phyloP scores from a whole-genome alignment of 495 filamentous ascomycete genomes.

The Hyaloscypha finlandica region DNA sequence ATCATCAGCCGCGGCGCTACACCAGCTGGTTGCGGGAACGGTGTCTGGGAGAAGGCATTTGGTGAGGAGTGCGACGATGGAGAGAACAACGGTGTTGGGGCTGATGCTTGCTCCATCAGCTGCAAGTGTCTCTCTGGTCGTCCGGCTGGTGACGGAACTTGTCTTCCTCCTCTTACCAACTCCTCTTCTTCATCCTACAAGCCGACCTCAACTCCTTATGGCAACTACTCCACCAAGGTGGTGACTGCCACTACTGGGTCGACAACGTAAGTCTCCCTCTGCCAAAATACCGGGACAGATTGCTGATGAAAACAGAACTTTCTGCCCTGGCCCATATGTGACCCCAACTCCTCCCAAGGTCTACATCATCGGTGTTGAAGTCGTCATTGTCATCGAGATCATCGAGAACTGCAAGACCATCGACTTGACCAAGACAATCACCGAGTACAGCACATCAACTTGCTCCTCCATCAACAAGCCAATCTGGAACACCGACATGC shows the following conservation, averaged over 20 bases:
- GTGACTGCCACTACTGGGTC: not conserved
- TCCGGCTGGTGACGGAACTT: slow-evolving; percentile 34
- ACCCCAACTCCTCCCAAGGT: slow-evolving; percentile 22
- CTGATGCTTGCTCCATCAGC: slow-evolving; percentile 43
- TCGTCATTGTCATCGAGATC: slow-evolving; percentile 39
- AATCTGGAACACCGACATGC: slow-evolving; percentile 41
- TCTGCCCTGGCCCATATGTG: slow-evolving; percentile 23
- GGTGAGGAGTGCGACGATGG: slow-evolving; percentile 52
- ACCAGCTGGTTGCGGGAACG: slow-evolving; percentile 49
- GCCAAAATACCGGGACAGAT: not conserved
- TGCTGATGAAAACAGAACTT: slow-evolving; percentile 6
- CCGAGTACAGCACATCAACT: slow-evolving; percentile 32
- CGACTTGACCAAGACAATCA: slow-evolving; percentile 28
- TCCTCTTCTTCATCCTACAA: slow-evolving; percentile 12
- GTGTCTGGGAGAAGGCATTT: slow-evolving; percentile 39
- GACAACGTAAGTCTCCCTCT: not conserved
- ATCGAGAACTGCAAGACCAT: slow-evolving; percentile 35
- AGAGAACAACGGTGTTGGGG: slow-evolving; percentile 37
- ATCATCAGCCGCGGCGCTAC: slow-evolving; percentile 52
- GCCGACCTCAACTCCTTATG: not conserved
- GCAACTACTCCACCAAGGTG: slow-evolving; percentile 1
- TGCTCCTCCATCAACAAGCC: slow-evolving; percentile 30
- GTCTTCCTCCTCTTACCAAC: slow-evolving; percentile 5
- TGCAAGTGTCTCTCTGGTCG: slow-evolving; percentile 42
- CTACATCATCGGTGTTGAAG: slow-evolving; percentile 41